Evolutionary conservation across 2,329 filamentous ascomycete genomes (phyloP).

Genomic region (Sclerotinia glacialis): DNA sequence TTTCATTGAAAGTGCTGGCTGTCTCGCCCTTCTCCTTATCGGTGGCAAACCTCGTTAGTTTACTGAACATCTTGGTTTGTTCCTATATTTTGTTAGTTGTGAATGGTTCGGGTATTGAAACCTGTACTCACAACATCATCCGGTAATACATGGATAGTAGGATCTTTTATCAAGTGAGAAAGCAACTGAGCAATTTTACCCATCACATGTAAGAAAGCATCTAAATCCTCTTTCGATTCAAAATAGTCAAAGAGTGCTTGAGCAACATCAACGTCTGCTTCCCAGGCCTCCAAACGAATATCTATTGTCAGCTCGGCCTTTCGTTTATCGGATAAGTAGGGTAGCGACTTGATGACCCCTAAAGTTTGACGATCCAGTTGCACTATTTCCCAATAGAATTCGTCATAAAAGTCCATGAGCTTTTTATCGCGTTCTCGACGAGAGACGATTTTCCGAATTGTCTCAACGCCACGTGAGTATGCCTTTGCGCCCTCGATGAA

Average conservation of each 20-base stretch:
- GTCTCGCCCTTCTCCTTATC: background rate
- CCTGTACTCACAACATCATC: background rate
- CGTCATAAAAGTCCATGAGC: slow-evolving; percentile 9
- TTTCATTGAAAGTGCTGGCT: background rate
- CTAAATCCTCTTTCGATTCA: background rate
- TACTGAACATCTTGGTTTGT: background rate
- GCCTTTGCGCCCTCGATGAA: slow-evolving; percentile 11
- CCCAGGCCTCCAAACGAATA: slow-evolving; percentile 5
- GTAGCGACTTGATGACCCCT: background rate
- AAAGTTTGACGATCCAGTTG: slow-evolving; percentile 10
- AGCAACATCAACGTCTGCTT: background rate
- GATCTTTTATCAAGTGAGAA: slow-evolving; percentile 9
- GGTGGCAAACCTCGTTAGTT: background rate
- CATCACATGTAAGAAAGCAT: slow-evolving; percentile 7
- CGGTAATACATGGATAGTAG: slow-evolving; percentile 3
- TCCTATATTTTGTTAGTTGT: background rate
- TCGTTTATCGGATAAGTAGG: background rate
- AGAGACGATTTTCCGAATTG: slow-evolving; percentile 7
- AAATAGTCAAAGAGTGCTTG: slow-evolving; percentile 10
- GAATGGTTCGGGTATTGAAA: background rate
- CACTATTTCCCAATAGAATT: slow-evolving; percentile 18
- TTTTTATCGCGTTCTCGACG: slow-evolving; percentile 14
- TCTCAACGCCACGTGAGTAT: slow-evolving; percentile 13
- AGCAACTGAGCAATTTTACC: slow-evolving; percentile 11
- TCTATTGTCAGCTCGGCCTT: slow-evolving; percentile 8